Conservation (phyloP, 2,329 filamentous ascomycete genomes). For the Colletotrichum simmondsii region DNA sequence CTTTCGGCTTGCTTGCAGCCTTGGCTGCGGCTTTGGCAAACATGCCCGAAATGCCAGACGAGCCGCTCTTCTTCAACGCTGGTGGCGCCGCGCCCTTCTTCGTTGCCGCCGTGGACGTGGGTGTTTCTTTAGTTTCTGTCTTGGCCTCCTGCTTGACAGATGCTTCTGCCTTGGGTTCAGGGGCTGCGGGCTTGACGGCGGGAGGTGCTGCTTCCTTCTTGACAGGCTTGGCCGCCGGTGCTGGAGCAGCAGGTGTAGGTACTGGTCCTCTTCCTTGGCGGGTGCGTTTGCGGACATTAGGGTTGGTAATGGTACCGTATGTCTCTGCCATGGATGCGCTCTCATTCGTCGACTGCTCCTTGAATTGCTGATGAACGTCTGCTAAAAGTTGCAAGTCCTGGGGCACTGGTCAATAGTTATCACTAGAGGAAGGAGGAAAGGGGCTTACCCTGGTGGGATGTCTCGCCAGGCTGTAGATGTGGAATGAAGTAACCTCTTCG, state of each 20-base stretch:
- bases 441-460: conserved; percentile 70
- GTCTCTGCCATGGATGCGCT: conserved; percentile 66
- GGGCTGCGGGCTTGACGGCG: conserved; percentile 34
- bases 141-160: conserved; percentile 50
- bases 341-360: conserved; percentile 68
- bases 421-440: accelerated
- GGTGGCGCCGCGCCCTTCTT: conserved; percentile 50
- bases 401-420: background rate
- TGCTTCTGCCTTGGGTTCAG: conserved; percentile 36
- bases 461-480: conserved; percentile 87
- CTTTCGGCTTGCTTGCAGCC: conserved; percentile 31
- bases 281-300: conserved; percentile 67
- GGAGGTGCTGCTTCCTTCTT: conserved; percentile 45
- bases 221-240: conserved; percentile 42
- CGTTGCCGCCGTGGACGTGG: conserved; percentile 47
- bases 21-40: conserved; percentile 72
- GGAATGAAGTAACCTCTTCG: conserved; percentile 79
- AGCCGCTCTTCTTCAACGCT: conserved; percentile 67
- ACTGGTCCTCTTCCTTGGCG: conserved; percentile 47
- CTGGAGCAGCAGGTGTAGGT: conserved; percentile 36
- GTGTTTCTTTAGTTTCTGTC: conserved; percentile 50
- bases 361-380: conserved; percentile 74
- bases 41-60: conserved; percentile 76
- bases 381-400: conserved; percentile 76
- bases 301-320: conserved; percentile 82